A percentile compares a stretch with the other conserved stretches of the same genome.
phyloP scores from a whole-genome alignment of 176 grass and related monocot species.

The Cenchrus purpureus region DNA sequence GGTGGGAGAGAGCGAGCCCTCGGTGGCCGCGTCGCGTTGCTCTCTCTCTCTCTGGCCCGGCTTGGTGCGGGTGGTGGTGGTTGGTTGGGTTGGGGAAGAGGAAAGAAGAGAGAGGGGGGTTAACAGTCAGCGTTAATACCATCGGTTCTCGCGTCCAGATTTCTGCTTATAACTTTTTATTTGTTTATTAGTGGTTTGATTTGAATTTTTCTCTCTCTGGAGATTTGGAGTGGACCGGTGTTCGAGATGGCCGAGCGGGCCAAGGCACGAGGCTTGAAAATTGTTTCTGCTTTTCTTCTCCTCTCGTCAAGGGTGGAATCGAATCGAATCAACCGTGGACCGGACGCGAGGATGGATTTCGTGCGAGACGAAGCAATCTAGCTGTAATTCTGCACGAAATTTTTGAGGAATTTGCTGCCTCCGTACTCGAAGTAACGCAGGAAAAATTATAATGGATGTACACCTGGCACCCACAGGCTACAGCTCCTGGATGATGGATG shows the following conservation, averaged over 20 bases:
- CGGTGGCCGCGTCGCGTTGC: constrained; percentile 20
- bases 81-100: constrained; percentile 28
- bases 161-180: not conserved
- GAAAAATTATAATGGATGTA: not conserved
- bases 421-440: not conserved
- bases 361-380: constrained; percentile 14
- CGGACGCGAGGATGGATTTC: constrained; percentile 5
- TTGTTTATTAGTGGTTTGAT: not conserved
- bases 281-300: not conserved
- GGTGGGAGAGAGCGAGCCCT: not conserved
- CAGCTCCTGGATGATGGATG: not conserved
- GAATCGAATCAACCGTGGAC: not conserved
- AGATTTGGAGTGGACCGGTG: constrained; percentile 34
- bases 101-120: constrained; percentile 20
- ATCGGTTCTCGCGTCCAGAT: constrained; percentile 6
- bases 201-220: not conserved
- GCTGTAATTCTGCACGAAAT: constrained; percentile 6
- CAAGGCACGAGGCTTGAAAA: not conserved
- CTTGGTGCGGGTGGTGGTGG: not conserved
- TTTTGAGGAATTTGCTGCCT: not conserved
- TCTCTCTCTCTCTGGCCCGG: not conserved
- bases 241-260: not conserved
- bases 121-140: constrained; percentile 50
- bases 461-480: not conserved
- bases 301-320: not conserved